Base-by-base conservation (phyloP, 2,329 filamentous ascomycete species). In the Gyromitra esculenta region DNA sequence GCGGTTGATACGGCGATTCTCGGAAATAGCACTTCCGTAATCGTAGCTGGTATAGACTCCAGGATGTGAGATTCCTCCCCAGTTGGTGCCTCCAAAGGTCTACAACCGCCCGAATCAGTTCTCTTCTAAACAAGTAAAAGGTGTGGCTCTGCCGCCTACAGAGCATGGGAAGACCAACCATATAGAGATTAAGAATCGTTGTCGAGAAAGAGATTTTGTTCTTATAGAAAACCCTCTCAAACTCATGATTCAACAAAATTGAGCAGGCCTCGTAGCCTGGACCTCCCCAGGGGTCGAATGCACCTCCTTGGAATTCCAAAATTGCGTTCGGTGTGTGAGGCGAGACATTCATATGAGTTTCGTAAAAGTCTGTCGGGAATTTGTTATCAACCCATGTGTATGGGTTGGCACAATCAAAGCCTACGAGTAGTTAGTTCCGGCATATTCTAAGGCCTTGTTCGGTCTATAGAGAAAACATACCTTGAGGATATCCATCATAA, bases 11-110 rank as follows among this genome's bases (percentile, higher is more conserved):
- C 87, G 87, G 31, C 92, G 87, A 54, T 92, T 89, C 81, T 96
- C 92, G 0, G 87, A 86, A 67, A 95, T 92, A 5, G 86, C 85
- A 3, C 89, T 86, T 4, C 88, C 87, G 79, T 89, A 90, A 80
- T 90, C 88, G 80, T 90, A 90, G 2, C 85, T 79, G 35, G 56
- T 74, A 39, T 73, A 79, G 6, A 75, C 62, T 3, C 67, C 56
- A 7, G 59, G 67, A 37, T 63, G 59, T 18, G 78, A 77, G 57
- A 80, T 43, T 18, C 93, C 94, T 0, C 92, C 92, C 92, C 92
- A 95, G 81, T 95, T 96, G 0, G 92, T 94, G 5, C 92, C 92
- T 13, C 92, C 92, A 79, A 87, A 92, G 0, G 87, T 90, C 87
- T 88, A 15, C 43, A 1, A 43, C 54, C 77, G 5, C n/a, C 21